A percentile compares a stretch with the other conserved stretches of the same genome.
Conservation (phyloP, 2,329 filamentous ascomycete genomes). For the Hypoxylon sp. region DNA sequence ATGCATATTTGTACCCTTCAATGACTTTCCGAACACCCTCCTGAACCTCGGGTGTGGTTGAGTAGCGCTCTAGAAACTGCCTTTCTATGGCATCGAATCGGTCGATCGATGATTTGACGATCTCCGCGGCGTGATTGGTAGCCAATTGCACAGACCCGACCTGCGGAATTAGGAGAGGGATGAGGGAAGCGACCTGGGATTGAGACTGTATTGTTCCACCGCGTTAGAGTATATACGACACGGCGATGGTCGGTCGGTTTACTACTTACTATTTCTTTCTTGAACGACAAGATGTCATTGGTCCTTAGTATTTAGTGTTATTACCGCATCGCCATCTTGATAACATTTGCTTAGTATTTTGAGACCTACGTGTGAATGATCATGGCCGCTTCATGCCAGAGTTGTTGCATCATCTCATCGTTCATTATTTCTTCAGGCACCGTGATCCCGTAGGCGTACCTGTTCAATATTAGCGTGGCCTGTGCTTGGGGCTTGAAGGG, state of each 20-base stretch:
- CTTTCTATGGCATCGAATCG: conserved; percentile 20
- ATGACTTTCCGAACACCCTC: conserved; percentile 21
- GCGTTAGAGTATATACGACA: not conserved
- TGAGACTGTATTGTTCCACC: conserved; percentile 16
- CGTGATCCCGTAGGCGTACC: conserved; percentile 22
- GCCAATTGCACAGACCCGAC: conserved; percentile 28
- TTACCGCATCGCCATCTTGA: conserved; percentile 2
- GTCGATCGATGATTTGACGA: conserved; percentile 7
- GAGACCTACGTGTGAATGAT: conserved; percentile 21
- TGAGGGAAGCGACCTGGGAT: conserved; percentile 26
- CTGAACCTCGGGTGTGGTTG: conserved; percentile 5
- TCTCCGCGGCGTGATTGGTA: conserved; percentile 15
- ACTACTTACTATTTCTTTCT: conserved; percentile 34
- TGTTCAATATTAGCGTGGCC: not conserved
- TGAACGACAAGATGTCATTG: conserved; percentile 35
- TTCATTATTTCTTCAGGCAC: conserved; percentile 12
- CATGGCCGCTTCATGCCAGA: conserved; percentile 28
- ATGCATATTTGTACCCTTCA: conserved; percentile 30
- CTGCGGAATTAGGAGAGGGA: conserved; percentile 24
- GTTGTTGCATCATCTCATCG: conserved; percentile 22
- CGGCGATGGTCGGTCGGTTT: not conserved
- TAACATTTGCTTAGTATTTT: no score
- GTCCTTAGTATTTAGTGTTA: conserved; percentile 6
- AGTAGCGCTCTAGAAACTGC: conserved; percentile 10
- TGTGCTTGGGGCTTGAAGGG: not conserved